These are phyloP conservation scores for Tillandsia fasciculata DNA, from an alignment of 176 grass and related monocot genomes.

Conservation along the genomic window DNA sequence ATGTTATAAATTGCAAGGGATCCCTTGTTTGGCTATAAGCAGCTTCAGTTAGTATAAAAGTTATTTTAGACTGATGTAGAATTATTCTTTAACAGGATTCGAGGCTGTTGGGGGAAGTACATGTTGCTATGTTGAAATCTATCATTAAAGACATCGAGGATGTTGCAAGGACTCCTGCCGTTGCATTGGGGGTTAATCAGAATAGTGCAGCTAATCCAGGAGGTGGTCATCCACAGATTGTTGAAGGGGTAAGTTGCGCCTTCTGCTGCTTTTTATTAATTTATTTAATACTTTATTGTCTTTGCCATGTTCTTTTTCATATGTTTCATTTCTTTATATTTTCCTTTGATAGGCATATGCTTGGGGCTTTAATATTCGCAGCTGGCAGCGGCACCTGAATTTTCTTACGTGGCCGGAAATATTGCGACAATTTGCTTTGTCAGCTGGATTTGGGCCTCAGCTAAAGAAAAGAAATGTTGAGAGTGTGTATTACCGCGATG, in stretches of 20 bases:
- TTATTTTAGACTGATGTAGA: constrained; percentile 4
- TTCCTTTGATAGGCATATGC: constrained; percentile 59
- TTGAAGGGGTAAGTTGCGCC: constrained; percentile 59
- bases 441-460: constrained; percentile 69
- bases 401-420: constrained; percentile 88
- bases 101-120: constrained; percentile 72
- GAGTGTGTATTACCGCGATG: constrained; percentile 35
- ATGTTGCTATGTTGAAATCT: constrained; percentile 72
- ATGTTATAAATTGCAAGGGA: too few relatives aligned
- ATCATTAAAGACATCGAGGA: constrained; percentile 97
- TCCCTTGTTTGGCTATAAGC: too few relatives aligned
- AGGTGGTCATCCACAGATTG: constrained; percentile 75
- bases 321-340: constrained; percentile 3
- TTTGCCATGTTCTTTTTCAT: constrained; percentile 9
- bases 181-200: constrained; percentile 62
- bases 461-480: constrained; percentile 67
- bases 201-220: constrained; percentile 51
- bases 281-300: constrained; percentile 1
- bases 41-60: not conserved
- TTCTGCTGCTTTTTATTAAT: constrained; percentile 14
- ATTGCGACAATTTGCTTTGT: constrained; percentile 83
- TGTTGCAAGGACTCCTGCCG: constrained; percentile 69
- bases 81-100: constrained; percentile 57
- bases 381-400: constrained; percentile 74
- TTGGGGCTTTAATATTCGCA: constrained; percentile 89